Evolutionary conservation across 352 stramenopile species (phyloP), one percentile per base, ranked within the genome.

Genomic region (Pythium rishiriense): DNA sequence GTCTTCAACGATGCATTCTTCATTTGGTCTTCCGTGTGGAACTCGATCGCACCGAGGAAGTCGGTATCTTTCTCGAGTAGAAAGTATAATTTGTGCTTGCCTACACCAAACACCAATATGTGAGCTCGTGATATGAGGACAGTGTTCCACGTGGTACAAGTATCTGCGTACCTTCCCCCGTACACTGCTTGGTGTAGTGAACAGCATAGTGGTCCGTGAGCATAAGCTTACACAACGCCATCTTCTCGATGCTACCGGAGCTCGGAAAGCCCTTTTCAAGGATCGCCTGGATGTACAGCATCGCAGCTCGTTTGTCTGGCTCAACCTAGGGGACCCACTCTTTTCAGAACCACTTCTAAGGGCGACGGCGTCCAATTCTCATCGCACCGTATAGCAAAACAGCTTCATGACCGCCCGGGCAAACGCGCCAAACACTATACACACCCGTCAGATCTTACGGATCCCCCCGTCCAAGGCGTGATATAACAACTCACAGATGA

Each of bases 171-270:
- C 68, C 68, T 73, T 88, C 73, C 0, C 75, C 81, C 12, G 81
- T 85, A 39, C 81, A 90, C 22, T 84, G 76, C 59, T 87, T 88
- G 11, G 72, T 75, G 54, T 88, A 88, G 57, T 90, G 78, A 58
- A 87, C 69, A 4, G 76, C 81, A 48, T 79, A 80, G 6, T 35
- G 58, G 51, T 88, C 70, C 0, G 69, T 74, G 25, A 90, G 66
- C 76, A 88, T 82, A 29, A 75, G 66, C 53, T 75, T 82, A 63
- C 81, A 87, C 6, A 90, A 45, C 10, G 35, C 58, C 17, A 59
- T 42, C 47, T 83, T 84, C 19, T 56, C 29, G 39, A 87, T 73
- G 9, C 37, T 57, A 2, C 66, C 69, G 48, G 60, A 41, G 11
- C 57, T 66, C 22, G 29, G 49, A 17, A 85, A 67, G 9, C 66